A percentile compares a stretch with the other conserved stretches of the same genome.
phyloP scores from a whole-genome alignment of 2,329 filamentous ascomycete genomes.

The Fusarium sp. region DNA sequence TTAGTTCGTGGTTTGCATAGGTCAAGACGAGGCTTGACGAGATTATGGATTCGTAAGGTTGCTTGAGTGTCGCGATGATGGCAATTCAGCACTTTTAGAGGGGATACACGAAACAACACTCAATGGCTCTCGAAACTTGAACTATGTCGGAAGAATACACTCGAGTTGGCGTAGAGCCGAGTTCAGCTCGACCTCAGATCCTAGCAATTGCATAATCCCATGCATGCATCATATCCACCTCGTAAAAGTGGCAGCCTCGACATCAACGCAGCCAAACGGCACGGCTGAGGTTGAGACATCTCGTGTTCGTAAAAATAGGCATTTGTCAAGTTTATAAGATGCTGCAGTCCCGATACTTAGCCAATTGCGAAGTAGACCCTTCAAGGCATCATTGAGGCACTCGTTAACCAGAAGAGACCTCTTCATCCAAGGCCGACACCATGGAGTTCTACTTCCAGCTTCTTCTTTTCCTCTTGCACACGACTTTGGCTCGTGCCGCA shows the following conservation, averaged over 20 bases:
- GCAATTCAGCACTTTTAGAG: not conserved
- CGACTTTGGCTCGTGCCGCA: not conserved
- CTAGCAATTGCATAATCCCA: not conserved
- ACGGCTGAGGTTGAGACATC: not conserved
- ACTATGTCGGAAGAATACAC: not conserved
- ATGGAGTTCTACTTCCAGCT: conserved; percentile 2
- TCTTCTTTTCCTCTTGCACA: conserved; percentile 17
- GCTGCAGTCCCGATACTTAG: not conserved
- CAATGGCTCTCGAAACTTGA: not conserved
- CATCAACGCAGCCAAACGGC: not conserved
- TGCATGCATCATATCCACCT: conserved; percentile 20
- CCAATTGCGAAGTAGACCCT: not conserved
- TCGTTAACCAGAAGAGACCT: not conserved
- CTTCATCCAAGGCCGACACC: not conserved
- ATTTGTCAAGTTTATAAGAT: conserved; percentile 3
- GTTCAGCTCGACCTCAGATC: conserved; percentile 3
- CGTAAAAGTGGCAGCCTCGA: conserved; percentile 23
- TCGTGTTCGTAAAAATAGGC: not conserved
- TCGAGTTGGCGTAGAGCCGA: not conserved
- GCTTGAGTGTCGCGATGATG: not conserved
- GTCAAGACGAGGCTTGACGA: accelerated
- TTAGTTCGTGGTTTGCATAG: not conserved
- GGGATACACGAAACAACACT: not conserved
- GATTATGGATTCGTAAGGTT: not conserved
- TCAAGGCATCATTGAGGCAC: not conserved